phyloP scores from a whole-genome alignment of 108 stramenopile genomes.

The Cyclotella sp. region DNA sequence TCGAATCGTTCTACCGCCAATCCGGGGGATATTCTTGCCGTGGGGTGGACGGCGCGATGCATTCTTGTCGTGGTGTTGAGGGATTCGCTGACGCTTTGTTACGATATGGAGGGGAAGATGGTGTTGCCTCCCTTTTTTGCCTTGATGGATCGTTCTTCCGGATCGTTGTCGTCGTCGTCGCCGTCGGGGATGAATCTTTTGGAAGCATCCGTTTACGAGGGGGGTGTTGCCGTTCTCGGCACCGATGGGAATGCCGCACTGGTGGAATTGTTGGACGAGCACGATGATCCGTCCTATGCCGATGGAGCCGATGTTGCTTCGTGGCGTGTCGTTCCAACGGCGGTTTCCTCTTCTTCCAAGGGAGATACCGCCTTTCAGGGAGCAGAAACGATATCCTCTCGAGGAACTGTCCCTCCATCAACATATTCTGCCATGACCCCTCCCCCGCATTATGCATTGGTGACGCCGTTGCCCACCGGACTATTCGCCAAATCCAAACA shows the following conservation, averaged over 20 bases:
- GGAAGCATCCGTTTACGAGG: slow-evolving; percentile 74
- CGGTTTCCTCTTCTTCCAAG: not conserved
- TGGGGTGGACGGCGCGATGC: slow-evolving; percentile 79
- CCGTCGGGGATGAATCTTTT: slow-evolving; percentile 40
- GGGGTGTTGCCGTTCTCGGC: slow-evolving; percentile 78
- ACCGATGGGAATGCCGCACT: slow-evolving; percentile 68
- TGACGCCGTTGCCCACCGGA: slow-evolving; percentile 72
- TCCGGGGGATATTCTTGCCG: slow-evolving; percentile 67
- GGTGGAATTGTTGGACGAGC: slow-evolving; percentile 84
- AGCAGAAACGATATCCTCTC: too few relatives aligned
- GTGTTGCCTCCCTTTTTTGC: slow-evolving; percentile 79
- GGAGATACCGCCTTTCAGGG: not conserved
- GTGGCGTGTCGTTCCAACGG: slow-evolving; percentile 26
- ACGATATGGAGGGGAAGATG: slow-evolving; percentile 61
- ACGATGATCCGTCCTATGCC: slow-evolving; percentile 73
- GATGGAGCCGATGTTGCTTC: slow-evolving; percentile 60
- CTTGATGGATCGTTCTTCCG: slow-evolving; percentile 15
- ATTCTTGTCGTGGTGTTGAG: slow-evolving; percentile 68
- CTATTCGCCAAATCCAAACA: slow-evolving; percentile 58
- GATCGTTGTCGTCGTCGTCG: not conserved
- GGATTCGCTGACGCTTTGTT: slow-evolving; percentile 79
- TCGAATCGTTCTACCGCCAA: too few relatives aligned
- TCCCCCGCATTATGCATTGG: slow-evolving; percentile 70
- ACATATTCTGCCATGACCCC: slow-evolving; percentile 13
- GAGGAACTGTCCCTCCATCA: too few relatives aligned